phyloP scores from a whole-genome alignment of 352 stramenopile species.

The Vaucheria bursata region DNA sequence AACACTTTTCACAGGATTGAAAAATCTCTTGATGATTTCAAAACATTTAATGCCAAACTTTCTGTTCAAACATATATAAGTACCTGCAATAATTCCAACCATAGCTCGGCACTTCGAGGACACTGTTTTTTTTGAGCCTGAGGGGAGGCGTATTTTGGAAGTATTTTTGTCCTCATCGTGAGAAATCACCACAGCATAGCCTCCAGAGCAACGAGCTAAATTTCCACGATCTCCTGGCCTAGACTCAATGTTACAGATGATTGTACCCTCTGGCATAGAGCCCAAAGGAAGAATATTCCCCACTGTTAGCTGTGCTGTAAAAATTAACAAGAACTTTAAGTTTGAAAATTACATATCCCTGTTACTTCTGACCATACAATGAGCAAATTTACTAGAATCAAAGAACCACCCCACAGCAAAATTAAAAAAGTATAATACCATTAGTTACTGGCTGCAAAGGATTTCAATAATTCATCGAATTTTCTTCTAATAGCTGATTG shows the following conservation, averaged over 20 bases:
- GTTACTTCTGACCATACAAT: too few relatives aligned
- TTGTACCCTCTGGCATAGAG: conserved; percentile 93
- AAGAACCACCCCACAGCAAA: too few relatives aligned
- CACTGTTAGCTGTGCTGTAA: conserved; percentile 66
- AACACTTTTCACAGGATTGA: background rate
- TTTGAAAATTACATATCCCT: too few relatives aligned
- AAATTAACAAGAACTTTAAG: too few relatives aligned
- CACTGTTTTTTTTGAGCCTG: conserved; percentile 93
- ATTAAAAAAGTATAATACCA: too few relatives aligned
- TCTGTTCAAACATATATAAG: too few relatives aligned
- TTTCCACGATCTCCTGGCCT: conserved; percentile 85
- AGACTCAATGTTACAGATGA: conserved; percentile 96
- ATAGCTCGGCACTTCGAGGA: conserved; percentile 82
- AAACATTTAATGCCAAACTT: background rate
- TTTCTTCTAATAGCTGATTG: too few relatives aligned
- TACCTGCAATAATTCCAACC: conserved; percentile 91
- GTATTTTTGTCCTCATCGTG: conserved; percentile 97
- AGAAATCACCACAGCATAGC: conserved; percentile 96
- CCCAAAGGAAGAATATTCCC: conserved; percentile 93
- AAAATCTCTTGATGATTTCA: background rate
- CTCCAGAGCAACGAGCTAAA: conserved; percentile 88
- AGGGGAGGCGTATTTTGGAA: conserved; percentile 80
- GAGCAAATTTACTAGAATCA: too few relatives aligned
- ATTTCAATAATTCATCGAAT: too few relatives aligned
- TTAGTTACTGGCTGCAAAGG: too few relatives aligned